Conservation (phyloP, 345 rosid species). For the Populus simonii region DNA sequence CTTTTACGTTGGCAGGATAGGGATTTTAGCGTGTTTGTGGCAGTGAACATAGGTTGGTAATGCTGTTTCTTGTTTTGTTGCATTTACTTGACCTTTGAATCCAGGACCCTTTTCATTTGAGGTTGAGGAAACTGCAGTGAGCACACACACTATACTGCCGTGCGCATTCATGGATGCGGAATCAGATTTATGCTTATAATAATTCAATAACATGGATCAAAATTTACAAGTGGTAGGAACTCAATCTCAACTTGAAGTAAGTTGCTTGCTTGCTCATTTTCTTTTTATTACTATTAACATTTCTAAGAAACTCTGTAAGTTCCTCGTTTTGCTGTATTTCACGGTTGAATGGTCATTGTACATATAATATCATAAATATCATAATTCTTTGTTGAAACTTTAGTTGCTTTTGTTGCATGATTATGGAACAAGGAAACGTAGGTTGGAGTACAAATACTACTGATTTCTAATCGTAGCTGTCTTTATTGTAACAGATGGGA, state of each 20-base stretch:
- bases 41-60: not conserved
- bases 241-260: slow-evolving; percentile 41
- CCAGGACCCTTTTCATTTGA: slow-evolving; percentile 19
- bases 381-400: not conserved
- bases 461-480: not conserved
- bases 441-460: not conserved
- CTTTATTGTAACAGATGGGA: slow-evolving; percentile 47
- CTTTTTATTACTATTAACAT: not conserved
- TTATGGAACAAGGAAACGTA: not conserved
- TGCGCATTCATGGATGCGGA: slow-evolving; percentile 11
- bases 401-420: not conserved
- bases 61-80: slow-evolving; percentile 16
- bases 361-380: too few relatives aligned
- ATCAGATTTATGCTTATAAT: slow-evolving; percentile 8
- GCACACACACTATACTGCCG: slow-evolving; percentile 2
- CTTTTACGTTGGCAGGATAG: not conserved
- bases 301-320: not conserved
- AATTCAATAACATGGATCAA: slow-evolving; percentile 37
- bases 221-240: slow-evolving; percentile 36
- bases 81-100: slow-evolving; percentile 13
- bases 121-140: slow-evolving; percentile 3
- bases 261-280: slow-evolving; percentile 2
- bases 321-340: not conserved
- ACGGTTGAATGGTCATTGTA: not conserved
- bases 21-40: not conserved